Conservation (phyloP, 2,329 filamentous ascomycete genomes). For the Xylariaceae sp. region DNA sequence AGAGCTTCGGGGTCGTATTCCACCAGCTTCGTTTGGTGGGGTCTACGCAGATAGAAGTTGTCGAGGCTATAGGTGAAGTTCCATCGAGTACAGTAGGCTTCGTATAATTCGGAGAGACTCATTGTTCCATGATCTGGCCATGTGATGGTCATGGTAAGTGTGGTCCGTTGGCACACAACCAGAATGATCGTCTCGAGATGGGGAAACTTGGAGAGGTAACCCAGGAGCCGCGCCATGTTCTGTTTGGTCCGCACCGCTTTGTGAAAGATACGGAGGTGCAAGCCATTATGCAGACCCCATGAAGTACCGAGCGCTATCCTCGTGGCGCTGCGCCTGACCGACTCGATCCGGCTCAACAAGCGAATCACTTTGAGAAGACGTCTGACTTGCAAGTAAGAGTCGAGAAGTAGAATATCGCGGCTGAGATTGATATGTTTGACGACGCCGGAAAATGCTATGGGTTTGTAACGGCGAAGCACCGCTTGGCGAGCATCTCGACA, state of each 20-base stretch:
- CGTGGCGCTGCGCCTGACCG: constrained; percentile 38
- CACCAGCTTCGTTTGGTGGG: constrained; percentile 34
- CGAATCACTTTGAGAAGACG: constrained; percentile 42
- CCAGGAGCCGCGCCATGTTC: constrained; percentile 41
- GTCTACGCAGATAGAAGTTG: constrained; percentile 37
- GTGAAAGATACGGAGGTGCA: constrained; percentile 43
- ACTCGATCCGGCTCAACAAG: constrained; percentile 42
- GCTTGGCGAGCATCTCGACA: constrained; percentile 42
- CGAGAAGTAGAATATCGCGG: constrained; percentile 43
- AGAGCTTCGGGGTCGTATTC: constrained; percentile 26
- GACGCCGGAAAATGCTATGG: constrained; percentile 40
- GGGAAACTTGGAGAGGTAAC: constrained; percentile 38
- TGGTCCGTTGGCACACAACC: constrained; percentile 44
- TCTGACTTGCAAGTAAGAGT: constrained; percentile 45
- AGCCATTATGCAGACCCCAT: constrained; percentile 42
- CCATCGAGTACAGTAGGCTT: constrained; percentile 44
- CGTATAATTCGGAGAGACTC: constrained; percentile 39
- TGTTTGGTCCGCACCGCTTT: constrained; percentile 37
- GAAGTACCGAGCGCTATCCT: constrained; percentile 43
- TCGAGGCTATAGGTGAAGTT: constrained; percentile 44
- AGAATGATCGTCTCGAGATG: constrained; percentile 40
- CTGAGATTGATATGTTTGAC: constrained; percentile 44
- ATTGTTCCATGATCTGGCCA: constrained; percentile 18
- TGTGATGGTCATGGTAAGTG: constrained; percentile 35
- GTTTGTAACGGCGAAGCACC: constrained; percentile 40